Evolutionary conservation across 208 protist genomes (phyloP).

Genomic region (Porcisia hertigi): DNA sequence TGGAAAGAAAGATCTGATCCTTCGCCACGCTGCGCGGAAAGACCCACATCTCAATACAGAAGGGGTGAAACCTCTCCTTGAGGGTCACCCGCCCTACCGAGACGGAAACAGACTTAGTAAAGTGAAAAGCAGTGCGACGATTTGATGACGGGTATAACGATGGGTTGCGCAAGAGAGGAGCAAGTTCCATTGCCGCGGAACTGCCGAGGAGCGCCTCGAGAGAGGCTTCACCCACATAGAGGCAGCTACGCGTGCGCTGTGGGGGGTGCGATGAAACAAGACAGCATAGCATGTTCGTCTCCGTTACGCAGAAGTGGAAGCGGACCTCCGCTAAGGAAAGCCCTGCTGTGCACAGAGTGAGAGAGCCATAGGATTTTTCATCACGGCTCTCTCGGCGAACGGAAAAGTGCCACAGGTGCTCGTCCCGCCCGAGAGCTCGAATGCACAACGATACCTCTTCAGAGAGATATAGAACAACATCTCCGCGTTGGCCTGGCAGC

Average conservation of each 20-base stretch:
- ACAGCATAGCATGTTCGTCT: constrained; percentile 18
- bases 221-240: constrained; percentile 25
- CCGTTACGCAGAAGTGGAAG: constrained; percentile 26
- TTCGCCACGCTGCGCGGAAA: constrained; percentile 70
- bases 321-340: constrained; percentile 28
- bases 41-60: constrained; percentile 89
- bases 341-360: constrained; percentile 12
- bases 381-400: background rate
- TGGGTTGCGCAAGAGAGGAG: constrained; percentile 37
- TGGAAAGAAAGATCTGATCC: constrained; percentile 70
- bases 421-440: constrained; percentile 20
- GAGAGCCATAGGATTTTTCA: background rate
- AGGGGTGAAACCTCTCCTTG: constrained; percentile 80
- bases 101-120: constrained; percentile 62
- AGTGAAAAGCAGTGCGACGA: constrained; percentile 53
- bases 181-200: constrained; percentile 6
- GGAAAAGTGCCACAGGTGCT: constrained; percentile 28
- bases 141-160: constrained; percentile 1
- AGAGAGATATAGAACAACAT: constrained; percentile 12
- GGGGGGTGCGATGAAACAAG: constrained; percentile 32
- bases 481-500: constrained; percentile 16
- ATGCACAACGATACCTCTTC: constrained; percentile 4
- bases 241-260: constrained; percentile 27
- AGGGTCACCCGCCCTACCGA: constrained; percentile 66
- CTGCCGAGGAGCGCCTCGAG: constrained; percentile 4